Percentiles rank a stretch among this genome's conserved stretches.
These are phyloP conservation scores for Talaromyces adpressus DNA, from an alignment of 495 filamentous ascomycete species.

Conservation along the genomic window DNA sequence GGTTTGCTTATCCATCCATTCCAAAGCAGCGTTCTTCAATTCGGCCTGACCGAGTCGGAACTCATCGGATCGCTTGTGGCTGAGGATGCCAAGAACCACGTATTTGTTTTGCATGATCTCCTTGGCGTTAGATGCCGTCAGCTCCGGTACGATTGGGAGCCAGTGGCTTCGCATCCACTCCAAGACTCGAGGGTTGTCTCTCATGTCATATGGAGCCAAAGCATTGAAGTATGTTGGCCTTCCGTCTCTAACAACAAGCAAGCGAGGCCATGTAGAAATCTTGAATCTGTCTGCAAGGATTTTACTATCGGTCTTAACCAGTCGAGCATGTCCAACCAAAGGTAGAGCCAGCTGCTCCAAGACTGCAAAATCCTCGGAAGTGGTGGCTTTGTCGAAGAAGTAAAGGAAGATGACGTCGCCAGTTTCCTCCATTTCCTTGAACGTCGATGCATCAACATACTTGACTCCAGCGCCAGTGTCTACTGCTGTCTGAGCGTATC, in stretches of 20 bases:
- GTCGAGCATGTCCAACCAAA: constrained; percentile 81
- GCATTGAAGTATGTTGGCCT: constrained; percentile 81
- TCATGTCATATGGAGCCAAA: constrained; percentile 80
- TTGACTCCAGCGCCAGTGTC: constrained; percentile 68
- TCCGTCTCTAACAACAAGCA: constrained; percentile 84
- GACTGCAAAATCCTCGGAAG: constrained; percentile 81
- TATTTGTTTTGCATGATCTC: constrained; percentile 93
- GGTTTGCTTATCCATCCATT: constrained; percentile 96
- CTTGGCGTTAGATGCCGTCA: constrained; percentile 81
- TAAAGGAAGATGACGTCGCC: constrained; percentile 95
- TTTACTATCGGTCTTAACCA: constrained; percentile 80
- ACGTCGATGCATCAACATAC: constrained; percentile 67
- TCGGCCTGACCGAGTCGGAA: constrained; percentile 75
- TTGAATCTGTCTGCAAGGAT: constrained; percentile 73
- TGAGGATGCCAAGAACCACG: constrained; percentile 86
- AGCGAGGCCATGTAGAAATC: constrained; percentile 88
- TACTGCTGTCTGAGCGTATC: constrained; percentile 79
- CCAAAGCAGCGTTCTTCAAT: constrained; percentile 88
- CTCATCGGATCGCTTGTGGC: constrained; percentile 68
- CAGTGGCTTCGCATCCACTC: constrained; percentile 94
- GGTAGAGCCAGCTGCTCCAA: constrained; percentile 78
- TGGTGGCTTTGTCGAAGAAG: constrained; percentile 93
- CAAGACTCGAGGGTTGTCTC: constrained; percentile 72
- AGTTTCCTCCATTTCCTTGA: constrained; percentile 82
- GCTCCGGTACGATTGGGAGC: constrained; percentile 95